Percentiles rank a stretch among this genome's conserved stretches.
phyloP scores from a whole-genome alignment of 2,329 filamentous ascomycete genomes.

The Hyphodiscus sp. region DNA sequence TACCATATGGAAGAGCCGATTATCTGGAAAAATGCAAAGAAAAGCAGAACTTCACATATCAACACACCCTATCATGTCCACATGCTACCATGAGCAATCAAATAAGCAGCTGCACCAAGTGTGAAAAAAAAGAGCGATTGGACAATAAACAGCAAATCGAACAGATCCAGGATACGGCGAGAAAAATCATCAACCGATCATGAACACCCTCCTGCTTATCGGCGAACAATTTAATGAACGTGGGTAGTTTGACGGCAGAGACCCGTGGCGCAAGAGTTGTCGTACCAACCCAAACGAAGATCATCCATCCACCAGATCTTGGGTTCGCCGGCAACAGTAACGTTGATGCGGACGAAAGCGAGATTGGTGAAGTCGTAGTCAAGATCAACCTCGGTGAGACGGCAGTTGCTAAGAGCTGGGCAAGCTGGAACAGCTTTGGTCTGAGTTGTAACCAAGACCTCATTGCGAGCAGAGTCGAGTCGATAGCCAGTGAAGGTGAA shows the following conservation, averaged over 20 bases:
- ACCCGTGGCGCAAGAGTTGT: slow-evolving; percentile 35
- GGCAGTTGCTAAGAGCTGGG: slow-evolving; percentile 25
- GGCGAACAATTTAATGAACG: slow-evolving; percentile 7
- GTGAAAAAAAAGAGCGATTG: neutral
- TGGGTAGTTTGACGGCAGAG: slow-evolving; percentile 30
- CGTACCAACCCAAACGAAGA: slow-evolving; percentile 37
- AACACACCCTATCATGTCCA: neutral
- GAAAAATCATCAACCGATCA: neutral
- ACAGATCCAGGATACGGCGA: neutral
- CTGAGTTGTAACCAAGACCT: slow-evolving; percentile 23
- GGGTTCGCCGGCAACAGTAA: slow-evolving; percentile 32
- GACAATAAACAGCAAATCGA: neutral
- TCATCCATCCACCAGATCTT: slow-evolving; percentile 43
- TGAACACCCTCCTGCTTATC: neutral
- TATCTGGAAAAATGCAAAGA: neutral
- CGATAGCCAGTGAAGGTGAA: slow-evolving; percentile 34
- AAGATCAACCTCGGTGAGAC: slow-evolving; percentile 25
- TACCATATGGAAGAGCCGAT: neutral
- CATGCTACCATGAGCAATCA: neutral
- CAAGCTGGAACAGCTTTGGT: slow-evolving; percentile 28
- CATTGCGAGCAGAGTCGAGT: slow-evolving; percentile 17
- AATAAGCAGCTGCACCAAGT: neutral
- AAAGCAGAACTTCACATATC: neutral
- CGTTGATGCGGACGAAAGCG: slow-evolving; percentile 35
- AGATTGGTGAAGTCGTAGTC: slow-evolving; percentile 29